Evolutionary conservation across 345 rosid genomes (phyloP).

Genomic region (Gossypium herbaceum): DNA sequence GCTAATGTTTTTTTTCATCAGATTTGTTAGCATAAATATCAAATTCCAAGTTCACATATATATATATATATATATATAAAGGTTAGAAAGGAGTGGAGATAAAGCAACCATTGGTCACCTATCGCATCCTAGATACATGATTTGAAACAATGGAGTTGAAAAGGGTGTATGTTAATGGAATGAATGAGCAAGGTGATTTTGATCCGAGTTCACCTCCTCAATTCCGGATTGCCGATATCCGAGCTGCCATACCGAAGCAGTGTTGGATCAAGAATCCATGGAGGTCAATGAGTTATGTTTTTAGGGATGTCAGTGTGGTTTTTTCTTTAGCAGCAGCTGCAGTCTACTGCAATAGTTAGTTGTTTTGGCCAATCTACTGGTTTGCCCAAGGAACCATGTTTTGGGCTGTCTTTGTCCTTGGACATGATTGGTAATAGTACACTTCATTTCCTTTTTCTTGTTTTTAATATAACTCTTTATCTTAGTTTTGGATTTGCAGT

Average conservation of each 20-base stretch:
- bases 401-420: constrained; percentile 9
- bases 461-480: background rate
- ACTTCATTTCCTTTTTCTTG: constrained; percentile 31
- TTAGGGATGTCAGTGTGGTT: constrained; percentile 55
- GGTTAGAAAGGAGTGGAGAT: background rate
- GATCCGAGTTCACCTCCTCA: constrained; percentile 64
- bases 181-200: constrained; percentile 26
- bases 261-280: constrained; percentile 72
- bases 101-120: background rate
- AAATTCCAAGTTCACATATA: background rate
- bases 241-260: constrained; percentile 67
- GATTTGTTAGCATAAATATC: background rate
- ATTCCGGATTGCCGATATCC: constrained; percentile 56
- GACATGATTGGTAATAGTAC: constrained; percentile 13
- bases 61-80: background rate
- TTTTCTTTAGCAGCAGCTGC: constrained; percentile 47
- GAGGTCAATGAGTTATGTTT: constrained; percentile 60
- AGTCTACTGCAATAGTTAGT: constrained; percentile 43
- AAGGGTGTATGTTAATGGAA: constrained; percentile 13
- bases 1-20: too few relatives aligned
- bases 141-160: constrained; percentile 8
- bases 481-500: background rate
- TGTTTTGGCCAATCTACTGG: constrained; percentile 51
- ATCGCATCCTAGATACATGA: background rate
- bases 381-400: constrained; percentile 6